These are phyloP conservation scores for Theobroma grandiflorum DNA, from an alignment of 441 rosid genomes.

Conservation along the genomic window DNA sequence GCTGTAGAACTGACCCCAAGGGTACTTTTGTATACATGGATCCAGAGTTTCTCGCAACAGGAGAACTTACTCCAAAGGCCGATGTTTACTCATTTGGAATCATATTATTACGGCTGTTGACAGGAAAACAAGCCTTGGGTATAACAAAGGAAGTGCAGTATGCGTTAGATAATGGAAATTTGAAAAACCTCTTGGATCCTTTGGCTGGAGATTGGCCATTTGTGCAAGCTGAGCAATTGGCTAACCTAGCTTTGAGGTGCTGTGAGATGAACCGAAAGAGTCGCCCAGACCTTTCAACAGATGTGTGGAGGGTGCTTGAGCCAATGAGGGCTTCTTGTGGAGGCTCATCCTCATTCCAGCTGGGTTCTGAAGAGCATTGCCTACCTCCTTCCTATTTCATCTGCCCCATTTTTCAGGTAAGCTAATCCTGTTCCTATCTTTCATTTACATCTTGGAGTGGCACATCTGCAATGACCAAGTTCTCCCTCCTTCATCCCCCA, in stretches of 20 bases:
- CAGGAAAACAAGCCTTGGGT: constrained; percentile 77
- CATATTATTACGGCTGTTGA: constrained; percentile 75
- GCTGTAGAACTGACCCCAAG: constrained; percentile 66
- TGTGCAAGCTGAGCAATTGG: constrained; percentile 93
- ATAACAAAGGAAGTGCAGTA: constrained; percentile 76
- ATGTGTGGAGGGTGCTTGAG: constrained; percentile 91
- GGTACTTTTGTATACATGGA: constrained; percentile 85
- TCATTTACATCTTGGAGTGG: not conserved
- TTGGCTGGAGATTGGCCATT: constrained; percentile 98
- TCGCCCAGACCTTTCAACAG: constrained; percentile 86
- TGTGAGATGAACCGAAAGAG: constrained; percentile 72
- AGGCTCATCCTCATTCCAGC: constrained; percentile 56
- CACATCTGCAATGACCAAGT: constrained; percentile 8
- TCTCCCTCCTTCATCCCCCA: not conserved
- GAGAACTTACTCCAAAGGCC: constrained; percentile 88
- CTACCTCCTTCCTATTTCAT: constrained; percentile 85
- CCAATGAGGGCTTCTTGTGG: constrained; percentile 97
- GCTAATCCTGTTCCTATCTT: constrained; percentile 12
- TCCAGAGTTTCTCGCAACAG: constrained; percentile 76
- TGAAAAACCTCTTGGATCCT: constrained; percentile 79
- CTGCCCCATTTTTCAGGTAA: constrained; percentile 92
- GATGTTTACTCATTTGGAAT: constrained; percentile 96
- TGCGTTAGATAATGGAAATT: constrained; percentile 65
- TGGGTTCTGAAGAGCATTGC: constrained; percentile 66
- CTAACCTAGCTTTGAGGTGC: constrained; percentile 86